Percentiles rank a stretch among this genome's conserved stretches.
Conservation (phyloP, 768 basidiomycete species). For the Lactarius pseudohatsudake region DNA sequence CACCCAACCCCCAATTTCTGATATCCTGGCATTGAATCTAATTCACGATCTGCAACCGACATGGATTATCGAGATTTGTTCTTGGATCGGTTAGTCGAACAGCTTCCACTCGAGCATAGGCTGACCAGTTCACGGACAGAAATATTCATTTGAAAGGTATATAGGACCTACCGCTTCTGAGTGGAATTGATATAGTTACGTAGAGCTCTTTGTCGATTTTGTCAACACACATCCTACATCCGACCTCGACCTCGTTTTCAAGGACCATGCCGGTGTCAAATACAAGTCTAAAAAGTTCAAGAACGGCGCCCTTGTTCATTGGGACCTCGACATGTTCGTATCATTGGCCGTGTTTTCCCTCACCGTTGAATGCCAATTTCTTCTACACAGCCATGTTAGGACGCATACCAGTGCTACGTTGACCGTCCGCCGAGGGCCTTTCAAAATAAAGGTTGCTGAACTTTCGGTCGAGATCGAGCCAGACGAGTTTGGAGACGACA, state of each 20-base stretch:
- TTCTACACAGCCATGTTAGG: not conserved
- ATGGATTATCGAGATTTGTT: too few species aligned
- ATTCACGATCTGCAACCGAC: too few species aligned
- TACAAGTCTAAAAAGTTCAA: not conserved
- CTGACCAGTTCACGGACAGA: not conserved
- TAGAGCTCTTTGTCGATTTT: not conserved
- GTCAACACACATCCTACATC: not conserved
- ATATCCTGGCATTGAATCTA: too few species aligned
- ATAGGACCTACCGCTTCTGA: not conserved
- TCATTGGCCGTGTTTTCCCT: too few species aligned
- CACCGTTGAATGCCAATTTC: not conserved
- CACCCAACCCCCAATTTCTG: too few species aligned
- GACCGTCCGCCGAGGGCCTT: not conserved
- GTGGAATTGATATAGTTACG: not conserved
- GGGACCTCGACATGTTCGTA: not conserved
- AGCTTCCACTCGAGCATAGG: not conserved
- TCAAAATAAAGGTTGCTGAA: not conserved
- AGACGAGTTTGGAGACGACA: not conserved
- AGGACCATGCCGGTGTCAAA: not conserved
- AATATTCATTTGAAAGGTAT: not conserved
- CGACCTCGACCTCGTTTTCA: not conserved
- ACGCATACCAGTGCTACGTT: not conserved
- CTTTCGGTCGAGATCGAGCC: not conserved
- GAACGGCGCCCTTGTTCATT: not conserved
- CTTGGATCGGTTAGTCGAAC: not conserved